Conservation (phyloP, 768 basidiomycete species). For the Pleurotus giganteus region DNA sequence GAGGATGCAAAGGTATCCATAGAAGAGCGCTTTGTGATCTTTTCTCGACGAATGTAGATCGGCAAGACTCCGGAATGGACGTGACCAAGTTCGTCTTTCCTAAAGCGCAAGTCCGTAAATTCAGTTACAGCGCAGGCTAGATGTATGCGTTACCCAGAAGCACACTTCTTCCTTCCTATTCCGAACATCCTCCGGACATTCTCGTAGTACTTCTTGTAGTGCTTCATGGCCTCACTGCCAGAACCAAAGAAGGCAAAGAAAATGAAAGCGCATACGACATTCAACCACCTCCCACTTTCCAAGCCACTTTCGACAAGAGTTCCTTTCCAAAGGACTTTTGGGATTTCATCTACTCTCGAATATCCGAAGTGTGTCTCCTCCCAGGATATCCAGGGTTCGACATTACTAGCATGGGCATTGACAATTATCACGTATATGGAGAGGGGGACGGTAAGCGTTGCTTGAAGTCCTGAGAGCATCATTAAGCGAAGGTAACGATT, state of each 20-base stretch:
- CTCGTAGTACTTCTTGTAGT: slow-evolving; percentile 27
- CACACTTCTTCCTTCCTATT: background rate
- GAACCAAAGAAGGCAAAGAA: slow-evolving; percentile 64
- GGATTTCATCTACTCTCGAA: slow-evolving; percentile 27
- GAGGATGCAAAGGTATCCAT: slow-evolving; percentile 4
- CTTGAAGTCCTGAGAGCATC: slow-evolving; percentile 41
- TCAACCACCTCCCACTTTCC: slow-evolving; percentile 38
- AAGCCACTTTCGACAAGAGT: slow-evolving; percentile 16
- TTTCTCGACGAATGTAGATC: background rate
- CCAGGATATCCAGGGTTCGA: slow-evolving; percentile 42
- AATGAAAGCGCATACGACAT: slow-evolving; percentile 38
- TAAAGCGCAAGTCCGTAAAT: background rate
- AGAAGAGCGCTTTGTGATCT: background rate
- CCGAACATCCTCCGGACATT: background rate
- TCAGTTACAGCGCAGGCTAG: background rate
- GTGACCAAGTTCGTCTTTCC: background rate
- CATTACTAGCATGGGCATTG: slow-evolving; percentile 20
- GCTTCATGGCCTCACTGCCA: slow-evolving; percentile 46
- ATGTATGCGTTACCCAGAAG: background rate
- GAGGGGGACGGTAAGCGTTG: slow-evolving; percentile 38
- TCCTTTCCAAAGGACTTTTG: slow-evolving; percentile 30
- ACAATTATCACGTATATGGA: slow-evolving; percentile 29
- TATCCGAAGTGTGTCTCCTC: slow-evolving; percentile 42
- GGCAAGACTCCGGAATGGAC: background rate
- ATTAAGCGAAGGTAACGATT: slow-evolving; percentile 48